Conservation (phyloP, 192 early-diverging fungal species). For the Gonapodya sp. region DNA sequence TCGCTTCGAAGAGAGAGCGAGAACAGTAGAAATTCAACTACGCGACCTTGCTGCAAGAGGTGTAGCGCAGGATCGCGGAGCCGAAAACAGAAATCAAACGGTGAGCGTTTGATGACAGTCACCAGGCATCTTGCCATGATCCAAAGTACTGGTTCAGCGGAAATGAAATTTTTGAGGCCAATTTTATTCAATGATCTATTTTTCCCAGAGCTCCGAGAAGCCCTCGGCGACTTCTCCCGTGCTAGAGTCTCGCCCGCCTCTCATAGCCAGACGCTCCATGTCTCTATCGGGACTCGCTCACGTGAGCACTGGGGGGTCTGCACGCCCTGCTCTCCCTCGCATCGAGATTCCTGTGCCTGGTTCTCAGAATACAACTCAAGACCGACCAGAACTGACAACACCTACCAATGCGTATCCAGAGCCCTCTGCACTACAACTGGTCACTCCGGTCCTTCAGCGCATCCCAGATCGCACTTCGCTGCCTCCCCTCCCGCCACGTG, state of each 20-base stretch:
- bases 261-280: background rate
- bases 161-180: background rate
- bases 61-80: too few relatives aligned
- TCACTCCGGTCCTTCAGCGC: background rate
- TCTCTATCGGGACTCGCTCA: background rate
- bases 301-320: background rate
- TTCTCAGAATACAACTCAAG: too few relatives aligned
- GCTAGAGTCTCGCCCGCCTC: background rate
- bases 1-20: background rate
- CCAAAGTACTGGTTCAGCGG: background rate
- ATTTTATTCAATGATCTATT: background rate
- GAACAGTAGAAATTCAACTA: background rate
- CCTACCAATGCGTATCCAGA: background rate
- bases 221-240: background rate
- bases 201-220: background rate
- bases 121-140: too few relatives aligned
- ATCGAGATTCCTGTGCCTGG: background rate
- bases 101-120: too few relatives aligned
- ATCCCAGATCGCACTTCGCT: background rate
- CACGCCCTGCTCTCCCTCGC: background rate
- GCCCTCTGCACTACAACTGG: background rate
- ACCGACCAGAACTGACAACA: background rate
- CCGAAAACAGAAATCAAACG: too few relatives aligned
- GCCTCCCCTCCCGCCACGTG: background rate
- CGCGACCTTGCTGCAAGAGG: background rate